Evolutionary conservation across 2,329 filamentous ascomycete species (phyloP).

Genomic region (Karstenula rhodostoma): DNA sequence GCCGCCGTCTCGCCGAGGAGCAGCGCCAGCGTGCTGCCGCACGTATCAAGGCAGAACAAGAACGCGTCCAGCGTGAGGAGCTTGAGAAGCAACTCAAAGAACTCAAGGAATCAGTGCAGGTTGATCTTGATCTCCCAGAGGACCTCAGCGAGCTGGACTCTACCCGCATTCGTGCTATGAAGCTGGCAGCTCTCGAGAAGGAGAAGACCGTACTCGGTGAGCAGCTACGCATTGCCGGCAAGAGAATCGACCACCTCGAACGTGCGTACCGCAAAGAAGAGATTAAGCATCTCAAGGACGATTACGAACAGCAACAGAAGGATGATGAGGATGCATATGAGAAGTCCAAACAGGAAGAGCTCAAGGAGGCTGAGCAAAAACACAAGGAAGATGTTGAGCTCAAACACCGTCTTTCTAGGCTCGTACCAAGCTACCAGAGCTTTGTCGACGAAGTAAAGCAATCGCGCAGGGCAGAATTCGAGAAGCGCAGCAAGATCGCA

Average conservation of each 20-base stretch:
- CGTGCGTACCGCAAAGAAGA: slow-evolving; percentile 97
- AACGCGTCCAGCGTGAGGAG: slow-evolving; percentile 58
- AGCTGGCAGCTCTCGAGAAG: slow-evolving; percentile 93
- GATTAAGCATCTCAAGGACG: slow-evolving; percentile 84
- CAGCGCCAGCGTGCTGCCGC: slow-evolving; percentile 91
- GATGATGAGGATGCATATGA: slow-evolving; percentile 83
- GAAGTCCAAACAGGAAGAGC: slow-evolving; percentile 75
- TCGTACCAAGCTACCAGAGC: slow-evolving; percentile 83
- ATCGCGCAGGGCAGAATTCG: slow-evolving; percentile 92
- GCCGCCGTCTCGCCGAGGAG: slow-evolving; percentile 87
- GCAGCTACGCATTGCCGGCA: slow-evolving; percentile 88
- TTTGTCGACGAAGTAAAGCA: slow-evolving; percentile 86
- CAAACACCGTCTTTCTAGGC: slow-evolving; percentile 87
- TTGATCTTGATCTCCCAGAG: slow-evolving; percentile 81
- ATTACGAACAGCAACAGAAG: slow-evolving; percentile 85
- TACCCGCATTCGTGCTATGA: slow-evolving; percentile 83
- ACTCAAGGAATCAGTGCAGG: slow-evolving; percentile 87
- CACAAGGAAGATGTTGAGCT: slow-evolving; percentile 92
- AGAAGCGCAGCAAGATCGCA: slow-evolving; percentile 89
- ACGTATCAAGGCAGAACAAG: slow-evolving; percentile 70
- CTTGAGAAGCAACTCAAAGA: slow-evolving; percentile 91
- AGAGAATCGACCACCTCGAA: slow-evolving; percentile 96
- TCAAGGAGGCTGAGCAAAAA: slow-evolving; percentile 82
- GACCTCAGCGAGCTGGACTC: slow-evolving; percentile 74
- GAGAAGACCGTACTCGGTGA: slow-evolving; percentile 97